Evolutionary conservation across 352 stramenopile genomes (phyloP), one percentile per base, ranked within the genome.

Genomic region (Phytophthora cactorum): DNA sequence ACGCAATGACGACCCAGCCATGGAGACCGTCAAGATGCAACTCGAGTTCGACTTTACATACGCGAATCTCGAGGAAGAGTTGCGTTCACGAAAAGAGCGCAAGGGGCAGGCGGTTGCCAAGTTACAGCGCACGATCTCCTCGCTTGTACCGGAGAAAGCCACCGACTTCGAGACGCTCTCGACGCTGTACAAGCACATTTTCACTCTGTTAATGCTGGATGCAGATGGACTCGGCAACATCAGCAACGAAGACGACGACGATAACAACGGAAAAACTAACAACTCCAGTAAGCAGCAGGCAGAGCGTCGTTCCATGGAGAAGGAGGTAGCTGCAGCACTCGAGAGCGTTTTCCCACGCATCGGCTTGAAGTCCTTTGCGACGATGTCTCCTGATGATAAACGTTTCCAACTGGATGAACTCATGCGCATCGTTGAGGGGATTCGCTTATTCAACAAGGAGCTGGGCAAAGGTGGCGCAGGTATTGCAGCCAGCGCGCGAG

Each of bases 1-100:
- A 0, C 84, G 93, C 49, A 59, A 79, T 41, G 89, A 96, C 14
- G 88, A 90, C 34, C 93, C 93, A 25, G 73, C 86, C 15, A 77
- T 98, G 54, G 88, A 96, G 74, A 95, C 90, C n/a, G 87, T 98
- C 62, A 97, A 97, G 69, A 98, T 98, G 92, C 95, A 98, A 76
- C 92, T 98, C 44, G 91, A 91, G 52, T 98, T 98, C 62, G 95
- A 98, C 69, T 91, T 86, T 28, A 91, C 84, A 43, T 98, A 98
- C 72, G 87, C 96, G 5, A 91, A 93, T 34, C 66, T 91, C 1
- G 86, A 94, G 47, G 85, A 96, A 43, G 74, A 84, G 34, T 53
- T 98, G 38, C 77, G 87, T 4, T 67, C 74, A 36, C 79, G 82
- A 22, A 74, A 79, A 1, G 78, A 88, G 27, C 74, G 70, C 43